Conservation (phyloP, 768 basidiomycete species). For the Russula dissimulans region DNA sequence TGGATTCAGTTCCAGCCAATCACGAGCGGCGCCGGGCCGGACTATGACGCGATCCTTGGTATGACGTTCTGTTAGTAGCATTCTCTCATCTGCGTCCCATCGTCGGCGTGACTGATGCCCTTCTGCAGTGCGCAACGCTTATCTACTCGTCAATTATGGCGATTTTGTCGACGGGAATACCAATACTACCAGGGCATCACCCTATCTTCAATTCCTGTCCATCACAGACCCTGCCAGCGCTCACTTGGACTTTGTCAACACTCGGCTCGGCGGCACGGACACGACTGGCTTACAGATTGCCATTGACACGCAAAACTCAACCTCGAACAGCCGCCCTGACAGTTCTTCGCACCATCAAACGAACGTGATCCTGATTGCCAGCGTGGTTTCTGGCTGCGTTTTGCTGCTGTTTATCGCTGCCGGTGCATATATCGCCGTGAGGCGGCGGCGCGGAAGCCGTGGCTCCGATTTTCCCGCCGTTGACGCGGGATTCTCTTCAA, state of each 20-base stretch:
- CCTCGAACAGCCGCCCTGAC: neutral
- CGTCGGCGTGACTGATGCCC: neutral
- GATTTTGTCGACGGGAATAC: slow-evolving; percentile 41
- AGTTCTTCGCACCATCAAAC: neutral
- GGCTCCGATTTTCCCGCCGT: neutral
- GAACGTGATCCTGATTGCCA: neutral
- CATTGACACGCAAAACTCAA: too few relatives aligned
- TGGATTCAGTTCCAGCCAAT: slow-evolving; percentile 57
- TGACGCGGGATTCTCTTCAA: neutral
- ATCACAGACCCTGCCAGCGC: slow-evolving; percentile 39
- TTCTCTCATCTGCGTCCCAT: neutral
- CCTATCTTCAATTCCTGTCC: slow-evolving; percentile 57
- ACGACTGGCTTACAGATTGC: slow-evolving; percentile 3
- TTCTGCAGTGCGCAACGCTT: slow-evolving; percentile 52
- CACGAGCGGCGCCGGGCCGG: slow-evolving; percentile 38
- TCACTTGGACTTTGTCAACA: slow-evolving; percentile 29
- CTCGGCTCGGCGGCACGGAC: slow-evolving; percentile 22
- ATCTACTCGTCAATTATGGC: slow-evolving; percentile 56
- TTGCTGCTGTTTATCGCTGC: neutral
- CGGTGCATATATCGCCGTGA: neutral
- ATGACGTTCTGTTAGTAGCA: slow-evolving; percentile 56
- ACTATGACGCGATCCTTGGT: slow-evolving; percentile 59
- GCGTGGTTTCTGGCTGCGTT: neutral
- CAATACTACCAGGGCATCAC: slow-evolving; percentile 30
- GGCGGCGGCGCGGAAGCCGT: neutral